A percentile compares a stretch with the other conserved stretches of the same genome.
Evolutionary conservation across 306 rosid species (phyloP).

Genomic region (Trichosanthes cucumerina): DNA sequence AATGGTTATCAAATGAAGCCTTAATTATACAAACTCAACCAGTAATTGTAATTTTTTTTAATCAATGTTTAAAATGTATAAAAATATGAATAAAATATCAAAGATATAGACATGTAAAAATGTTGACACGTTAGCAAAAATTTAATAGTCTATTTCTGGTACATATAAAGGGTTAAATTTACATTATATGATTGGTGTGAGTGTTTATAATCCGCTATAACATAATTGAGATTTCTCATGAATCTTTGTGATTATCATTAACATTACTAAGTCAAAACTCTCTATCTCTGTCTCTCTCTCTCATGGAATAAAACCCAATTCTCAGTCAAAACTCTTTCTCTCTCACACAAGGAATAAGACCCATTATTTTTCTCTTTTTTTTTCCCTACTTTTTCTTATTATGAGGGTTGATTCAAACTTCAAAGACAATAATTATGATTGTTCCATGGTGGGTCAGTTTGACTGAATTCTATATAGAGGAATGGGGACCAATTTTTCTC

Average conservation of each 20-base stretch:
- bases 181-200: not conserved
- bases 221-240: conserved; percentile 17
- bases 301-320: not conserved
- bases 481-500: conserved; percentile 29
- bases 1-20: too few species aligned
- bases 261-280: not conserved
- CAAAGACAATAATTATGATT: conserved; percentile 26
- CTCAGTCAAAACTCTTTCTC: not conserved
- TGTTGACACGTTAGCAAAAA: too few species aligned
- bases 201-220: not conserved
- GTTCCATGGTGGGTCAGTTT: conserved; percentile 45
- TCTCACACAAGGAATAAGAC: not conserved
- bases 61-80: too few species aligned
- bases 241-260: conserved; percentile 22
- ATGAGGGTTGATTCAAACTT: conserved; percentile 44
- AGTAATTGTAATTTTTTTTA: too few species aligned
- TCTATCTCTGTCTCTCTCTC: not conserved
- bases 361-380: conserved; percentile 5
- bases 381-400: conserved; percentile 8
- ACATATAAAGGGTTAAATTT: not conserved
- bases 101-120: too few species aligned
- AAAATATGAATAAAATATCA: too few species aligned
- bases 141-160: not conserved
- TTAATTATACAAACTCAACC: too few species aligned
- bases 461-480: conserved; percentile 35